Conservation (phyloP, 495 filamentous ascomycete species). For the Penicillium samsonianum region DNA sequence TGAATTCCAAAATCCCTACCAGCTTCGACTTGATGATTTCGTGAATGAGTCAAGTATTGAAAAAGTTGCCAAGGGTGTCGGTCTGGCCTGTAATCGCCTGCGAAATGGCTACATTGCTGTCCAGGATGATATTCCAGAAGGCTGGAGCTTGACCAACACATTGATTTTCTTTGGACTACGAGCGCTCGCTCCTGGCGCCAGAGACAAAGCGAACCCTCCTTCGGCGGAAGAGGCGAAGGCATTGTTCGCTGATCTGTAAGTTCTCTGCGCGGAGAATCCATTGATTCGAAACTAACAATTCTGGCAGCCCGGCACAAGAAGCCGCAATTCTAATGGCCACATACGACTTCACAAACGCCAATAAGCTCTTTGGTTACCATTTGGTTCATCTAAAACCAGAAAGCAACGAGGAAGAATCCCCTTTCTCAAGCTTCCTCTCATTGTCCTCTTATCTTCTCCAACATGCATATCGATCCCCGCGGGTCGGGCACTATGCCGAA, state of each 20-base stretch:
- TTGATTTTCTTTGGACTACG: slow-evolving; percentile 84
- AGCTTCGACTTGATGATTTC: slow-evolving; percentile 93
- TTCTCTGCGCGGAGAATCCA: neutral
- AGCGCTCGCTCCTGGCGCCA: slow-evolving; percentile 67
- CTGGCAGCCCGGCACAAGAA: slow-evolving; percentile 69
- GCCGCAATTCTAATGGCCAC: slow-evolving; percentile 78
- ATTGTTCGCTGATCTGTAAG: slow-evolving; percentile 70
- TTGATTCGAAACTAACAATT: slow-evolving; percentile 26
- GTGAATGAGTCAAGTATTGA: slow-evolving; percentile 88
- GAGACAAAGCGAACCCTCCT: slow-evolving; percentile 52
- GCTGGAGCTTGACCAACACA: slow-evolving; percentile 80
- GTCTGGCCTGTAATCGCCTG: slow-evolving; percentile 61
- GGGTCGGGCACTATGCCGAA: slow-evolving; percentile 77
- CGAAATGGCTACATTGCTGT: slow-evolving; percentile 82
- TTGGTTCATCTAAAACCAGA: slow-evolving; percentile 64
- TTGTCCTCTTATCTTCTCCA: slow-evolving; percentile 90
- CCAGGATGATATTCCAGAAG: slow-evolving; percentile 88
- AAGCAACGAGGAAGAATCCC: slow-evolving; percentile 67
- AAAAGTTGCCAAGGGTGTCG: slow-evolving; percentile 76
- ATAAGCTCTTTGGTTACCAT: slow-evolving; percentile 92
- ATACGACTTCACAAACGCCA: slow-evolving; percentile 92
- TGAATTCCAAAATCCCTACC: slow-evolving; percentile 96
- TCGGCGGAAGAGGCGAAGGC: slow-evolving; percentile 73
- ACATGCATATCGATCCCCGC: slow-evolving; percentile 81
- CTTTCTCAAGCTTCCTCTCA: slow-evolving; percentile 82